Conservation (phyloP, 1,284 basidiomycete species). For the Fomitiporia mediterranea region DNA sequence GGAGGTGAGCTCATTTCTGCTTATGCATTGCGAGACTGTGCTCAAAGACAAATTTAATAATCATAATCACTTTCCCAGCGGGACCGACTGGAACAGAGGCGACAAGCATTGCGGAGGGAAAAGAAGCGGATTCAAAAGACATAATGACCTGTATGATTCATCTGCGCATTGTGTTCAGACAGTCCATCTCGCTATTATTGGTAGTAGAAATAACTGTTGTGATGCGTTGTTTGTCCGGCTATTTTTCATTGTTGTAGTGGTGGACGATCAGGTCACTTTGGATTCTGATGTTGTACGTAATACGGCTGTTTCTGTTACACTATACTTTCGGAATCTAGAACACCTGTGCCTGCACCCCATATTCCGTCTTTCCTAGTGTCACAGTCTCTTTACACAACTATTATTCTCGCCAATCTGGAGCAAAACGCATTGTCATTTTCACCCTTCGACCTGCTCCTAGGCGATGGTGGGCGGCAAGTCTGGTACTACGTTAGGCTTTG, state of each 20-base stretch:
- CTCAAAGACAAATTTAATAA: conserved; percentile 9
- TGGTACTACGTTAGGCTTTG: neutral
- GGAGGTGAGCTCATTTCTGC: conserved; percentile 57
- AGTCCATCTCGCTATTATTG: neutral
- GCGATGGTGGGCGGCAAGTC: conserved; percentile 29
- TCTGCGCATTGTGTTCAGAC: neutral
- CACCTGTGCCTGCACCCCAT: neutral
- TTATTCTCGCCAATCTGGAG: conserved; percentile 14
- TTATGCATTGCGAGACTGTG: neutral
- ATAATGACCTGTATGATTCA: neutral
- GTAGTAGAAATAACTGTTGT: neutral
- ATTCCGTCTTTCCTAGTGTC: neutral
- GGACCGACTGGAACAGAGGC: conserved; percentile 27
- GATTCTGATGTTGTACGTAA: neutral
- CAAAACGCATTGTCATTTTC: neutral
- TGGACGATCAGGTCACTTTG: neutral
- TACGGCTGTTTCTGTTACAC: too few species aligned
- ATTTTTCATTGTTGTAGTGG: neutral
- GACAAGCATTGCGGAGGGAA: conserved; percentile 25
- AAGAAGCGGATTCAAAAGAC: conserved; percentile 23
- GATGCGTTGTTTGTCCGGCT: neutral
- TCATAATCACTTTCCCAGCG: conserved; percentile 14
- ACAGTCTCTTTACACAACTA: neutral
- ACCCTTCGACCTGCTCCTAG: conserved; percentile 10
- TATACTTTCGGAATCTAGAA: neutral